These are phyloP conservation scores for Sophora flavescens DNA, from an alignment of 306 rosid species.

Conservation along the genomic window DNA sequence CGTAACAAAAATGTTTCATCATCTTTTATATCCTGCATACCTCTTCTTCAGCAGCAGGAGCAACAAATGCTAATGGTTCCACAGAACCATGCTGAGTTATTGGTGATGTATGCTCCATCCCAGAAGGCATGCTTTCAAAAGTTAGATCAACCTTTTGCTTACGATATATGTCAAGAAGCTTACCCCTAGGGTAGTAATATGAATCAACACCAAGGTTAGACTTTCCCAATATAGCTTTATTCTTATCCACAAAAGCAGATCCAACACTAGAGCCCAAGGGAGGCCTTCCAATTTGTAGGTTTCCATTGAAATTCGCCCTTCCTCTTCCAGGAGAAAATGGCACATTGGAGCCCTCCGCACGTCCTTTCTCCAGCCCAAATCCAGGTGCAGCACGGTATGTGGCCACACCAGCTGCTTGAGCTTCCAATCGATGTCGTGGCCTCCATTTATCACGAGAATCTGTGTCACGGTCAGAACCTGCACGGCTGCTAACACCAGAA, in stretches of 20 bases:
- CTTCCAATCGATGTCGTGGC: conserved; percentile 79
- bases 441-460: conserved; percentile 89
- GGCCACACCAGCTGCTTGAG: conserved; percentile 64
- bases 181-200: conserved; percentile 75
- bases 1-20: not conserved
- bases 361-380: conserved; percentile 77
- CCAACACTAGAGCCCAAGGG: conserved; percentile 52
- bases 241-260: conserved; percentile 49
- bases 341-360: conserved; percentile 58
- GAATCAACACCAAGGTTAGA: conserved; percentile 46
- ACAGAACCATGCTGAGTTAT: conserved; percentile 53
- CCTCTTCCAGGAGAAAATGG: conserved; percentile 77
- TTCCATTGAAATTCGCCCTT: conserved; percentile 58
- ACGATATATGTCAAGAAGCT: conserved; percentile 79
- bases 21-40: conserved; percentile 48
- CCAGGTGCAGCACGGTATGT: conserved; percentile 84
- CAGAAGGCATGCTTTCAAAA: conserved; percentile 55
- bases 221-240: conserved; percentile 56
- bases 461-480: conserved; percentile 65
- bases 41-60: conserved; percentile 77
- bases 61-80: conserved; percentile 72
- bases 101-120: conserved; percentile 57
- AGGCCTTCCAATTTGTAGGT: conserved; percentile 58
- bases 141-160: conserved; percentile 54
- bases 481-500: conserved; percentile 56